Evolutionary conservation across 1,139 yeast genomes (phyloP).

Genomic region (Nakaseomyces glabratus): DNA sequence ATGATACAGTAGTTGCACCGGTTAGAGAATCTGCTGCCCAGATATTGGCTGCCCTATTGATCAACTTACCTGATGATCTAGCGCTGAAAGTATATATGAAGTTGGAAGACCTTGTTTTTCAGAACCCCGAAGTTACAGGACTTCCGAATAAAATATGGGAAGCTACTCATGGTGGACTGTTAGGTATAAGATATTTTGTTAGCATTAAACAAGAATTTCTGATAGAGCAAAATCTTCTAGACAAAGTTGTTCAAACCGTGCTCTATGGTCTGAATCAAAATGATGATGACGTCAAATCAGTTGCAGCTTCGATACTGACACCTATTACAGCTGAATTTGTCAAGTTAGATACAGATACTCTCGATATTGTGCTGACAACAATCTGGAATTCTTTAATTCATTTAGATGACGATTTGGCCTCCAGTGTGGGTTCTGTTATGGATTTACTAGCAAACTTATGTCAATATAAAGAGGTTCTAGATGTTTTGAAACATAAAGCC

Average conservation of each 20-base stretch:
- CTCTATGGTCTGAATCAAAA: constrained; percentile 74
- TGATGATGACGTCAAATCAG: constrained; percentile 96
- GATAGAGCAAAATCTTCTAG: constrained; percentile 49
- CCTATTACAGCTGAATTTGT: constrained; percentile 88
- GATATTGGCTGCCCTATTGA: constrained; percentile 76
- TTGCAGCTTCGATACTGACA: constrained; percentile 84
- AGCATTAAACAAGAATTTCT: constrained; percentile 79
- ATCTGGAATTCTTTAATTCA: constrained; percentile 85
- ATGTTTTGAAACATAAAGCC: constrained; percentile 57
- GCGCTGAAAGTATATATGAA: constrained; percentile 56
- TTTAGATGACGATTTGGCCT: constrained; percentile 82
- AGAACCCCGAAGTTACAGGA: constrained; percentile 40
- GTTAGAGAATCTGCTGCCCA: constrained; percentile 97
- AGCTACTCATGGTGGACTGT: constrained; percentile 96
- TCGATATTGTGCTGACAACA: constrained; percentile 59
- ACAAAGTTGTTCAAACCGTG: constrained; percentile 74
- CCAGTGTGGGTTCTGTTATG: constrained; percentile 95
- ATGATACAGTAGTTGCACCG: constrained; percentile 97
- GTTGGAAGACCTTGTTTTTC: constrained; percentile 62
- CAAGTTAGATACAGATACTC: constrained; percentile 47
- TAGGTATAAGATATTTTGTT: constrained; percentile 86
- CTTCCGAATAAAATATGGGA: constrained; percentile 55
- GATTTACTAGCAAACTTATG: constrained; percentile 84
- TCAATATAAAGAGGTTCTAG: constrained; percentile 68
- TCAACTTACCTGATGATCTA: constrained; percentile 55